phyloP scores from a whole-genome alignment of 2,329 filamentous ascomycete genomes.

The Fusarium mundagurra region DNA sequence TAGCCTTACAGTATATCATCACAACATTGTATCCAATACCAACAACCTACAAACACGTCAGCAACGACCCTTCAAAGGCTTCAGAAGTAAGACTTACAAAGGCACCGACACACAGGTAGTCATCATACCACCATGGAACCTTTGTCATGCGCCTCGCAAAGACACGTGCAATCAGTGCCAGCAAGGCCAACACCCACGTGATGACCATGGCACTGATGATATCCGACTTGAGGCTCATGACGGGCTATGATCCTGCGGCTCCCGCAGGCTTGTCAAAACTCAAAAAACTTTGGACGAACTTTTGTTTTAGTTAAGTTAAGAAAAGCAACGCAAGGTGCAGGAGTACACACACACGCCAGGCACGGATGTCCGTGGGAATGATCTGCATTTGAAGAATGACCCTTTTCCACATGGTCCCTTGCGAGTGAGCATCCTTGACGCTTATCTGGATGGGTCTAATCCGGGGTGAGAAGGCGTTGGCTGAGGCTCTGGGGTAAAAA shows the following conservation, averaged over 20 bases:
- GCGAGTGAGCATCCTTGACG: neutral
- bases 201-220: conserved; percentile 25
- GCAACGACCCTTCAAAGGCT: neutral
- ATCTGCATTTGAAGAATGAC: conserved; percentile 32
- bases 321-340: neutral
- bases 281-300: neutral
- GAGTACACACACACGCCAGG: neutral
- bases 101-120: conserved; percentile 36
- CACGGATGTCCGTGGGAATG: conserved; percentile 6
- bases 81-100: conserved; percentile 28
- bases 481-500: conserved; percentile 19
- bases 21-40: conserved; percentile 25
- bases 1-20: conserved; percentile 29
- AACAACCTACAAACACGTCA: conserved; percentile 27
- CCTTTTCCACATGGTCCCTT: neutral
- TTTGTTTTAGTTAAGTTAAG: neutral
- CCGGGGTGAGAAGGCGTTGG: neutral
- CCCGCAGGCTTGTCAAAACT: neutral
- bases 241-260: conserved; percentile 15
- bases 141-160: conserved; percentile 39
- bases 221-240: conserved; percentile 30
- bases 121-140: conserved; percentile 39
- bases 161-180: conserved; percentile 32
- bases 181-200: conserved; percentile 36
- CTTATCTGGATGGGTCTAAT: conserved; percentile 2